phyloP scores from a whole-genome alignment of 2,329 filamentous ascomycete species.

The Neofusicoccum laricinum region DNA sequence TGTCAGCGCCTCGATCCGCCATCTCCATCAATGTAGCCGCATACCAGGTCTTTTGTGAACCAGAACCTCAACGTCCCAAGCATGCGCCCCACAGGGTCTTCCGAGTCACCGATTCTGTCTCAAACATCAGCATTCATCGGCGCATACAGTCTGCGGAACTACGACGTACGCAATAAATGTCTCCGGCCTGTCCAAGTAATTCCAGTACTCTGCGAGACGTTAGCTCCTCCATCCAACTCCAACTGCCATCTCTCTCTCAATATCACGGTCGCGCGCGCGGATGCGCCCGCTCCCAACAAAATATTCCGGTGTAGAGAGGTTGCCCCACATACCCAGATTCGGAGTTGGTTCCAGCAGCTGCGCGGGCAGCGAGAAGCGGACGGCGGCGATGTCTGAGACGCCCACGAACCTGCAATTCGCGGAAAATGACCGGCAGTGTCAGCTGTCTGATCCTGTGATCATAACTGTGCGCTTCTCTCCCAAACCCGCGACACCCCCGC shows the following conservation, averaged over 20 bases:
- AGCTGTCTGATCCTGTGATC: too few relatives aligned
- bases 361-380: slow-evolving; percentile 92
- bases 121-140: slow-evolving; percentile 35
- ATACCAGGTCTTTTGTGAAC: slow-evolving; percentile 92
- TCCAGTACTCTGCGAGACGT: slow-evolving; percentile 78
- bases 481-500: not conserved
- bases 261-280: not conserved
- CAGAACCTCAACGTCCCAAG: slow-evolving; percentile 92
- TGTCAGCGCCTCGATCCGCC: slow-evolving; percentile 21
- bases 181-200: slow-evolving; percentile 92
- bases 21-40: slow-evolving; percentile 21
- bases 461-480: not conserved
- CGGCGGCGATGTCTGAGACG: slow-evolving; percentile 89
- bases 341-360: slow-evolving; percentile 94
- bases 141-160: not conserved
- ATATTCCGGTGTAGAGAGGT: not conserved
- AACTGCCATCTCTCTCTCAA: not conserved
- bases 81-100: slow-evolving; percentile 90
- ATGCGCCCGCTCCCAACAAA: not conserved
- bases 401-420: slow-evolving; percentile 74
- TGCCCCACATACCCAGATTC: slow-evolving; percentile 65
- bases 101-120: slow-evolving; percentile 74
- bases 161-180: slow-evolving; percentile 67
- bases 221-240: slow-evolving; percentile 21
- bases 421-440: not conserved